Conservation (phyloP, 2,329 filamentous ascomycete species). For the Colletotrichum sp. region DNA sequence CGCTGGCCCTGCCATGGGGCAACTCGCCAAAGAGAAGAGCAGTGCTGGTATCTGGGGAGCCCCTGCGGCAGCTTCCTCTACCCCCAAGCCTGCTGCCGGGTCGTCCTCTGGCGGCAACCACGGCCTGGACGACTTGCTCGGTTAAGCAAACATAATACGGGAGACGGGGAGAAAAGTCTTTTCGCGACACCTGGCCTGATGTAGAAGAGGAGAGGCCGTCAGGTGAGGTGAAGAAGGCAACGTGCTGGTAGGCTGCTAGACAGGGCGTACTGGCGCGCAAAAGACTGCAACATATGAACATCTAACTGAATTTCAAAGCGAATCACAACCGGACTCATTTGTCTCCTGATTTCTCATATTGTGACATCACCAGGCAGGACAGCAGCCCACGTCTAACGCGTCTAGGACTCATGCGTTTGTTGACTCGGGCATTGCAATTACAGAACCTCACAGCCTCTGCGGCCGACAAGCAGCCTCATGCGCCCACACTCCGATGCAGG, state of each 20-base stretch:
- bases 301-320: constrained; percentile 16
- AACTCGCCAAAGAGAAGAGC: constrained; percentile 98
- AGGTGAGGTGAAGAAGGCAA: background rate
- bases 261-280: constrained; percentile 47
- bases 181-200: background rate
- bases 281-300: constrained; percentile 31
- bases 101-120: constrained; percentile 20
- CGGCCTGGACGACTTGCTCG: constrained; percentile 55
- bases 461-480: background rate
- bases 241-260: constrained; percentile 38
- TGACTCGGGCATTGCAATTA: background rate
- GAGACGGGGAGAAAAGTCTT: background rate
- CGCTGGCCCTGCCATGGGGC: constrained; percentile 81
- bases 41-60: constrained; percentile 93
- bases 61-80: constrained; percentile 47
- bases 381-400: background rate
- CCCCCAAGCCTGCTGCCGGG: constrained; percentile 29
- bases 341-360: background rate
- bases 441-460: constrained; percentile 7
- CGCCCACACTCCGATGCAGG: background rate
- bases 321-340: background rate
- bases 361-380: background rate
- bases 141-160: constrained; percentile 29
- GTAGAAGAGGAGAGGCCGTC: background rate
- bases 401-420: background rate